Evolutionary conservation across 2,329 filamentous ascomycete genomes (phyloP).

Genomic region (Colletotrichum coccodes): DNA sequence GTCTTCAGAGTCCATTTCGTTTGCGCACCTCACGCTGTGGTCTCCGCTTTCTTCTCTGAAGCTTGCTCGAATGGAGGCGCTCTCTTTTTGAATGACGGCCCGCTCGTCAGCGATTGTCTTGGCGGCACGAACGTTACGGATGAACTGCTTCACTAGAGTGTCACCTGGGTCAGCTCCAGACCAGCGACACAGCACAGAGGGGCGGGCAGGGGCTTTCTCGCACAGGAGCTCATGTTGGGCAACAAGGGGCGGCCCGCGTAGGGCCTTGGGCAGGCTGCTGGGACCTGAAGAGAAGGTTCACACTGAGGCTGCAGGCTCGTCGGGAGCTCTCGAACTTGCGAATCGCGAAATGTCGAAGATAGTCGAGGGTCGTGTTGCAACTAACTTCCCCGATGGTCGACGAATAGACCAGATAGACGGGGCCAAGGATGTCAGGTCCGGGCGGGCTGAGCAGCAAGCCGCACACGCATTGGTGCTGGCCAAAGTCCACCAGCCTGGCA

Average conservation of each 20-base stretch:
- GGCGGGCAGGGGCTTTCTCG: slow-evolving; percentile 23
- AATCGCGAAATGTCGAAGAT: slow-evolving; percentile 5
- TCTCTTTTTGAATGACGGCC: slow-evolving; percentile 98
- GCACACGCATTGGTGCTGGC: slow-evolving; percentile 8
- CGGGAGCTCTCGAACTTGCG: slow-evolving; percentile 19
- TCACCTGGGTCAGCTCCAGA: slow-evolving; percentile 15
- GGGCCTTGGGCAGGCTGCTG: slow-evolving; percentile 26
- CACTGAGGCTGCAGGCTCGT: slow-evolving; percentile 5
- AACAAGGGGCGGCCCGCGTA: slow-evolving; percentile 28
- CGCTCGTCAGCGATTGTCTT: slow-evolving; percentile 99
- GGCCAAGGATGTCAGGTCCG: slow-evolving; percentile 21
- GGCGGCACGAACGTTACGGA: slow-evolving; percentile 96
- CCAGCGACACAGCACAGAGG: slow-evolving; percentile 3
- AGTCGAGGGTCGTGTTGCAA: neutral
- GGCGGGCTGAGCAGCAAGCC: slow-evolving; percentile 15
- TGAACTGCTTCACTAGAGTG: slow-evolving; percentile 94
- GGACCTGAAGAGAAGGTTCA: neutral
- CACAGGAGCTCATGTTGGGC: slow-evolving; percentile 53
- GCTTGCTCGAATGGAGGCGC: slow-evolving; percentile 94
- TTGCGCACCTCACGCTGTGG: slow-evolving; percentile 82
- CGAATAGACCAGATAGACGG: slow-evolving; percentile 32
- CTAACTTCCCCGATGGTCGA: slow-evolving; percentile 1
- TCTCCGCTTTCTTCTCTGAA: slow-evolving; percentile 97
- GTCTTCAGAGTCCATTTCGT: slow-evolving; percentile 34
- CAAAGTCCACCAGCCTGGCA: slow-evolving; percentile 6